Conservation (phyloP, 192 early-diverging fungal species). For the Coemansia sp. region DNA sequence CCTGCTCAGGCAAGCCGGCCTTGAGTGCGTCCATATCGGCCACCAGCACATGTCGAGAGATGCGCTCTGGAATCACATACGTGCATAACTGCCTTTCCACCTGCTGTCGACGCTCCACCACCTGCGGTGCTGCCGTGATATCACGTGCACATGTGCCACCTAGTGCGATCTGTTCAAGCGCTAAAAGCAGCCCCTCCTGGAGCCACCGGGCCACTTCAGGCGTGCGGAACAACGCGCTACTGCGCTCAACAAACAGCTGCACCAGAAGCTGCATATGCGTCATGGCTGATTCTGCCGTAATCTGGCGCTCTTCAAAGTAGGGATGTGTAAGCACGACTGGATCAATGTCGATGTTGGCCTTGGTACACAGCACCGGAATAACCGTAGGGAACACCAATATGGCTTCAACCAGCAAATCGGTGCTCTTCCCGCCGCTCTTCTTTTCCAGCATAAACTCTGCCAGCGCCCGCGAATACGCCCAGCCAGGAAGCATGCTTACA, state of each 20-base stretch:
- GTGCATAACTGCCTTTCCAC: conserved; percentile 32
- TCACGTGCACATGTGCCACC: not conserved
- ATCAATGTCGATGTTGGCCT: conserved; percentile 62
- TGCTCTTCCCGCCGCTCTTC: conserved; percentile 10
- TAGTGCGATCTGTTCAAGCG: conserved; percentile 31
- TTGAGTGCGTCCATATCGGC: conserved; percentile 44
- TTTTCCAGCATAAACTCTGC: conserved; percentile 74
- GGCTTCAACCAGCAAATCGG: conserved; percentile 62
- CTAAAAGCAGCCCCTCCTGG: conserved; percentile 47
- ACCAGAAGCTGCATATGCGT: conserved; percentile 63
- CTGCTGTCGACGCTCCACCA: conserved; percentile 7
- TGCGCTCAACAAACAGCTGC: conserved; percentile 72
- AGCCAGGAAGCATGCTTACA: conserved; percentile 59
- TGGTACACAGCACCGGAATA: conserved; percentile 62
- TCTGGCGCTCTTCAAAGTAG: conserved; percentile 53
- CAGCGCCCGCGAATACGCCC: conserved; percentile 74
- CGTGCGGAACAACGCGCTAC: conserved; percentile 77
- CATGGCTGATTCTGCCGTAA: conserved; percentile 42
- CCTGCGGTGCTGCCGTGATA: not conserved
- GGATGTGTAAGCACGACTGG: conserved; percentile 53
- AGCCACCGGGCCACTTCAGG: conserved; percentile 64
- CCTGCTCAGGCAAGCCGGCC: conserved; percentile 35
- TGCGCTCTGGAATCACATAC: conserved; percentile 39
- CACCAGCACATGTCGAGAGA: conserved; percentile 51
- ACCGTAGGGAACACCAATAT: conserved; percentile 71